Base-by-base conservation (phyloP, 2,329 filamentous ascomycete genomes). In the Neofusicoccum laricinum region DNA sequence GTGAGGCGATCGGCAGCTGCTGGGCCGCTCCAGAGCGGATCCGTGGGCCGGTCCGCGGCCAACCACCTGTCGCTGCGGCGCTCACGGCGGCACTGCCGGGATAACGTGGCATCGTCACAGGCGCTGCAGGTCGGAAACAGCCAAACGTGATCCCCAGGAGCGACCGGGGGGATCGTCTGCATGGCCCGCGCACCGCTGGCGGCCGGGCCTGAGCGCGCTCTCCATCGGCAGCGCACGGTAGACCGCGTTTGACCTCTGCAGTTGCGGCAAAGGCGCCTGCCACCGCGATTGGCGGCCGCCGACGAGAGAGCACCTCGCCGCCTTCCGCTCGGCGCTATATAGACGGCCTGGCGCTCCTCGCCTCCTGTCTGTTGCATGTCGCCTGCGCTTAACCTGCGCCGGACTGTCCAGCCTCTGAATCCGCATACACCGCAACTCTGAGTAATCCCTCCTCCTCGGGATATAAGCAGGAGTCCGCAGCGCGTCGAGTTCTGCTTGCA, bases 291-390 rank as follows among this genome's bases (percentile, higher is more conserved):
- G 53, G 53, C 53, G 7, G 25, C 25, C 5, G 5, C n/a, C n/a
- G n/a, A n/a, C 25, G 25, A 30, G 25, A 30, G 25, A 58, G 30
- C 40, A 15, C 34, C 25, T 58, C 53, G 40, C 41, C 49, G 38
- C 48, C 41, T 43, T 19, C 41, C 61, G 49, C 61, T 46, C 49
- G 12, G 50, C 50, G 62, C 32, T 64, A 64, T 64, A 63, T 41
- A 57, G 46, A 63, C 49, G 40, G 21, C 10, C 46, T 41, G 45
- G n/a, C 51, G 36, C 48, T 21, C 25, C 21, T 19, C 58, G n/a
- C 32, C 48, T 43, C 43, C 43, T 49, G 15, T n/a, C 32, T 43
- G 19, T 25, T 50, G 32, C 34, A 51, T 43, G 48, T 38, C 30
- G 38, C 34, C 19, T 46, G 40, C 58, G 36, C 30, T 32, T 53